Percentiles rank a stretch among this genome's conserved stretches.
Evolutionary conservation across 192 early-diverging fungal genomes (phyloP).

Genomic region (Gryganskiella cystojenkinii): DNA sequence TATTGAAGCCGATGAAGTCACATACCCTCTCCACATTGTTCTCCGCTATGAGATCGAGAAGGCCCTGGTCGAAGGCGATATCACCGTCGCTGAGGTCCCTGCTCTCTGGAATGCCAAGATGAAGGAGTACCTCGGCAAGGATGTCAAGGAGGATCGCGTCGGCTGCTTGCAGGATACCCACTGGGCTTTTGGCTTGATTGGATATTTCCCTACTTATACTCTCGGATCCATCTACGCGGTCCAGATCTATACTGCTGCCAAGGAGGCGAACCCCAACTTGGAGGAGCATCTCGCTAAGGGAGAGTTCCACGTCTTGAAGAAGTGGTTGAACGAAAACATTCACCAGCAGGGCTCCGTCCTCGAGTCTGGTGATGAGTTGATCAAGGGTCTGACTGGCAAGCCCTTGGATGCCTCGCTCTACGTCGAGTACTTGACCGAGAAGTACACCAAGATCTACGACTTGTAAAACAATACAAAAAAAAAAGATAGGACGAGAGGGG

Average conservation of each 20-base stretch:
- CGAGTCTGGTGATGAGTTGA: conserved; percentile 49
- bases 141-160: conserved; percentile 28
- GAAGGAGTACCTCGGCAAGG: conserved; percentile 54
- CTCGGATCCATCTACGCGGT: conserved; percentile 50
- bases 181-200: conserved; percentile 48
- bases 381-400: conserved; percentile 38
- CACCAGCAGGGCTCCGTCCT: conserved; percentile 37
- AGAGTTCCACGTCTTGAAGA: conserved; percentile 47
- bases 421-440: conserved; percentile 46
- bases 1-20: conserved; percentile 54
- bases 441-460: conserved; percentile 52
- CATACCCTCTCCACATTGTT: conserved; percentile 52
- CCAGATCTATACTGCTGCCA: conserved; percentile 31
- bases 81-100: conserved; percentile 48
- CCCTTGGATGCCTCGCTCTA: conserved; percentile 29
- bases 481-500: no score
- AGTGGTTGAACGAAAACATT: conserved; percentile 55
- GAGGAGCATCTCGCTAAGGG: conserved; percentile 48
- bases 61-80: conserved; percentile 34
- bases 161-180: conserved; percentile 56
- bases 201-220: conserved; percentile 59
- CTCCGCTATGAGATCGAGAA: conserved; percentile 54
- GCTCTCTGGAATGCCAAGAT: conserved; percentile 49
- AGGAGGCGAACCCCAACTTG: conserved; percentile 34
- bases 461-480: no score